These are phyloP conservation scores for Pseudoturritis turrita DNA, from an alignment of 345 rosid genomes.

Conservation along the genomic window DNA sequence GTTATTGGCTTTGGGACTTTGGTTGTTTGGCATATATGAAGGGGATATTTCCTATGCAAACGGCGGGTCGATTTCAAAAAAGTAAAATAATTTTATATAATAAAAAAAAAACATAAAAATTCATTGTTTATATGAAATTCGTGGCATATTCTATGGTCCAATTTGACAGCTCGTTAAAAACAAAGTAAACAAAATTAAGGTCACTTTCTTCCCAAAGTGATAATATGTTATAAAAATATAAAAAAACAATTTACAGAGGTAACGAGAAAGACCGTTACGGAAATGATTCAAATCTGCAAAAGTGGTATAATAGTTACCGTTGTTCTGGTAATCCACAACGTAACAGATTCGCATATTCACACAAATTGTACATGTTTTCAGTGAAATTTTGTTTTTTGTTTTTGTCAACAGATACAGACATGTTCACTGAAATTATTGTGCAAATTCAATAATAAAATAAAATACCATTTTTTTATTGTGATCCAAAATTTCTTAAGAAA, in stretches of 20 bases:
- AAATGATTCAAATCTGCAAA: not conserved
- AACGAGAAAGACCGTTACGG: not conserved
- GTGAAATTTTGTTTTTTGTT: too few relatives aligned
- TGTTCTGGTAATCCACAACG: not conserved
- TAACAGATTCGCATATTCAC: not conserved
- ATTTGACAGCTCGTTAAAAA: not conserved
- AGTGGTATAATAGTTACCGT: not conserved
- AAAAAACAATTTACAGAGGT: not conserved
- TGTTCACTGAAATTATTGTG: too few relatives aligned
- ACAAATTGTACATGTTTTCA: not conserved
- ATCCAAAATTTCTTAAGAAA: not conserved
- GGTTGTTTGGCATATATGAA: slow-evolving; percentile 3
- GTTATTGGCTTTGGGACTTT: not conserved
- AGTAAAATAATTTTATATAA: too few relatives aligned
- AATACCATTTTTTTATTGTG: not conserved
- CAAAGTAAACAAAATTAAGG: not conserved
- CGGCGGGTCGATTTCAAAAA: too few relatives aligned
- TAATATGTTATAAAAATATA: not conserved
- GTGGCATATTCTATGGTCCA: slow-evolving; percentile 16
- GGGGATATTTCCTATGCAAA: slow-evolving; percentile 7
- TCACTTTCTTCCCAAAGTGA: slow-evolving; percentile 1
- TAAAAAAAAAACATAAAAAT: not conserved
- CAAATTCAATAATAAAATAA: not conserved
- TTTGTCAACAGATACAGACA: too few relatives aligned
- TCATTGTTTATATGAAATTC: not conserved